phyloP scores from a whole-genome alignment of 495 filamentous ascomycete species.

The Lasiosphaeriaceae sp. region DNA sequence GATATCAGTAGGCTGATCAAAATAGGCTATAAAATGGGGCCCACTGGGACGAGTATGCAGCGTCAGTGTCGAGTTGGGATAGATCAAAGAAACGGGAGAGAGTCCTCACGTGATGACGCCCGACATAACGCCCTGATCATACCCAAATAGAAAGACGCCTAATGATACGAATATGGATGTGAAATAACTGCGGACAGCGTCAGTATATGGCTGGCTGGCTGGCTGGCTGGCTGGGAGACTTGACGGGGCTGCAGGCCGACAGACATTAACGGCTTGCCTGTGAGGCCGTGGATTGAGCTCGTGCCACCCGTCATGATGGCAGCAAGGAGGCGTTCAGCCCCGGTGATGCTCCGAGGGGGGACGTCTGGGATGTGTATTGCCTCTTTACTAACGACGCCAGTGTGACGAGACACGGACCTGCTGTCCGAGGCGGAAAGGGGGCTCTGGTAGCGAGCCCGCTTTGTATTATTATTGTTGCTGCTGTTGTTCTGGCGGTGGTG shows the following conservation, averaged over 20 bases:
- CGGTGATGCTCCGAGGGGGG: slow-evolving; percentile 55
- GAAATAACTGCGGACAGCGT: slow-evolving; percentile 66
- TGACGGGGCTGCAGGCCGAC: slow-evolving; percentile 24
- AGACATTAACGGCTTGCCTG: slow-evolving; percentile 91
- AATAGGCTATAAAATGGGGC: slow-evolving; percentile 82
- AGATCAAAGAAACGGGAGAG: slow-evolving; percentile 1
- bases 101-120: slow-evolving; percentile 92
- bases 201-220: neutral
- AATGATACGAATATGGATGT: slow-evolving; percentile 97
- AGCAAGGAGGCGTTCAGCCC: slow-evolving; percentile 64
- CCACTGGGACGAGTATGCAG: slow-evolving; percentile 51
- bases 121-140: slow-evolving; percentile 99
- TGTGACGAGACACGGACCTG: slow-evolving; percentile 20
- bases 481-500: too few species aligned
- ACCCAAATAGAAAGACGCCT: slow-evolving; percentile 96
- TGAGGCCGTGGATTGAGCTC: slow-evolving; percentile 80
- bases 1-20: slow-evolving; percentile 77
- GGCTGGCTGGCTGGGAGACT: neutral
- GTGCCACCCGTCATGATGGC: slow-evolving; percentile 78
- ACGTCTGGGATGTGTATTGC: slow-evolving; percentile 78
- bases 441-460: slow-evolving; percentile 46
- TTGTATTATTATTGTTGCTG: slow-evolving; percentile 20
- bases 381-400: slow-evolving; percentile 63
- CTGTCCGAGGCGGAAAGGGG: slow-evolving; percentile 19
- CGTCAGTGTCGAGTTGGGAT: too few species aligned